Percentiles rank a stretch among this genome's conserved stretches.
Evolutionary conservation across 305 asterid genomes (phyloP).

Genomic region (Solanum chacoense): DNA sequence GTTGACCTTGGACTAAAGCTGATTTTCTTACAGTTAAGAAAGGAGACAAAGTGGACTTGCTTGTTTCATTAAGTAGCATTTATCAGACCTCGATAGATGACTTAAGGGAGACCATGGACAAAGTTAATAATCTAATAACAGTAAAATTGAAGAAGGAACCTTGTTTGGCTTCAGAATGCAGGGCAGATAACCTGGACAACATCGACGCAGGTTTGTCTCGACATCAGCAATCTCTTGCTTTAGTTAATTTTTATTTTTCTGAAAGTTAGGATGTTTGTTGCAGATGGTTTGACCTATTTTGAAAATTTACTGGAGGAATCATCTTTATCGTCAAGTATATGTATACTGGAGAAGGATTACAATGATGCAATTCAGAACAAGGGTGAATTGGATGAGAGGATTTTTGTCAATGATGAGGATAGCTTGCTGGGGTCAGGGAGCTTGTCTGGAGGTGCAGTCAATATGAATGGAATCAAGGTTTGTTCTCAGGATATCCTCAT

Average conservation of each 20-base stretch:
- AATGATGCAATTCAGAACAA: constrained; percentile 40
- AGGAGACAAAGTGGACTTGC: constrained; percentile 63
- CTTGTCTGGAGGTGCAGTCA: constrained; percentile 63
- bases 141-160: constrained; percentile 50
- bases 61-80: constrained; percentile 75
- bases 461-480: constrained; percentile 63
- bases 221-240: neutral
- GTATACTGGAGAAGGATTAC: constrained; percentile 59
- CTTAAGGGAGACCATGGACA: constrained; percentile 52
- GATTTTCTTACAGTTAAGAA: constrained; percentile 48
- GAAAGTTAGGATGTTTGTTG: constrained; percentile 16
- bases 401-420: constrained; percentile 68
- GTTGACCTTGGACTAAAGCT: constrained; percentile 1
- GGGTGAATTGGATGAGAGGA: constrained; percentile 83
- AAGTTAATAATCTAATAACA: constrained; percentile 52
- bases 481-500: constrained; percentile 6
- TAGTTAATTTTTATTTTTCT: neutral
- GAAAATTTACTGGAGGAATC: constrained; percentile 72
- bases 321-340: constrained; percentile 43
- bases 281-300: constrained; percentile 76
- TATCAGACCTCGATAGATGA: constrained; percentile 81
- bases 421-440: constrained; percentile 78
- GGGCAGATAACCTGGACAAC: constrained; percentile 43
- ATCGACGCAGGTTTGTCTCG: constrained; percentile 50
- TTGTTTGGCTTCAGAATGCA: constrained; percentile 52